A percentile compares a stretch with the other conserved stretches of the same genome.
These are phyloP conservation scores for Vitis amurensis DNA, from an alignment of 164 flowering plant species.

Conservation along the genomic window DNA sequence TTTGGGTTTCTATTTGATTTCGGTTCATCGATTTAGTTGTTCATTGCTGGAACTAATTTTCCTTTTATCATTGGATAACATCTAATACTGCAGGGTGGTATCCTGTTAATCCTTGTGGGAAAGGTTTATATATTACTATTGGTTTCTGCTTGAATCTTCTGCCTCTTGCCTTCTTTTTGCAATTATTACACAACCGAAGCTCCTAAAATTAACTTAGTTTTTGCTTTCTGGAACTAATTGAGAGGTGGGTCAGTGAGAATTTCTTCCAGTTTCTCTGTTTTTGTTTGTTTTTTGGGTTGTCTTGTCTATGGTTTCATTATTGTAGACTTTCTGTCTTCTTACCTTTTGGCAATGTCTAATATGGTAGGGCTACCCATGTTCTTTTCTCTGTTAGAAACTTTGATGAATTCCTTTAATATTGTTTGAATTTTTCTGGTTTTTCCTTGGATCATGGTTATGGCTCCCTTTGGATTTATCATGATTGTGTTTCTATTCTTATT, in stretches of 20 bases:
- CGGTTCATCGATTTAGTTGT: not conserved
- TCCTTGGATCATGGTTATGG: not conserved
- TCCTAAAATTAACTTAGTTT: not conserved
- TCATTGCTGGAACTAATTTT: not conserved
- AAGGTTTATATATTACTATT: not conserved
- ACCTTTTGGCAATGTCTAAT: conserved; percentile 1
- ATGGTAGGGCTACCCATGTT: not conserved
- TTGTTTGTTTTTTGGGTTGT: not conserved
- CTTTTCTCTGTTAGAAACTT: not conserved
- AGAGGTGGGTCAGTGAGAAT: conserved; percentile 1
- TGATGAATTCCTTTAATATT: not conserved
- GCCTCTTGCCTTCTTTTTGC: not conserved
- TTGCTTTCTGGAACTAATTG: not conserved
- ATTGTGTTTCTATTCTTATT: not conserved
- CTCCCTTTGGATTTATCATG: not conserved
- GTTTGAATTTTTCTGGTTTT: conserved; percentile 1
- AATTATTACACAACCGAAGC: not conserved
- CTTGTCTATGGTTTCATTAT: not conserved
- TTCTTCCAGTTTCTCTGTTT: not conserved
- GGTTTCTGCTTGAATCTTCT: not conserved
- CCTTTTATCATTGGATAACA: not conserved
- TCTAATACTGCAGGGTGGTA: not conserved
- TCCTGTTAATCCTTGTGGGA: not conserved
- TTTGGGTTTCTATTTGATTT: not conserved
- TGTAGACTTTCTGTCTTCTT: not conserved